A percentile compares a stretch with the other conserved stretches of the same genome.
Conservation (phyloP, 768 basidiomycete species). For the Hypsizygus marmoreus region DNA sequence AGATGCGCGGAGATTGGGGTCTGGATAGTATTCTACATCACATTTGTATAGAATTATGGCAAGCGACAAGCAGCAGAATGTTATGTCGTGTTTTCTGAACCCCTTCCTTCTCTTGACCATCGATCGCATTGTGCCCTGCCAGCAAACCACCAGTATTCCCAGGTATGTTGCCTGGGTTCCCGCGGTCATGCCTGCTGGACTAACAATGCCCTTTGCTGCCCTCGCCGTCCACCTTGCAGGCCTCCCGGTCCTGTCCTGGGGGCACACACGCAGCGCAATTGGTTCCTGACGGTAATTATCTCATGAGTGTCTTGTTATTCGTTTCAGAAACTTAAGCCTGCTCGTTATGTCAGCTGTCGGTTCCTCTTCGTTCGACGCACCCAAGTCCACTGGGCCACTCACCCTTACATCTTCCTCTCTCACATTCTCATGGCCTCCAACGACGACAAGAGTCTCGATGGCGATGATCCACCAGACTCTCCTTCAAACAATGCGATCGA, state of each 20-base stretch:
- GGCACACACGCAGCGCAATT: constrained; percentile 1
- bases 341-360: constrained; percentile 24
- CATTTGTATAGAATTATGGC: neutral
- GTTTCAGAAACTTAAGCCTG: constrained; percentile 17
- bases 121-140: constrained; percentile 8
- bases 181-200: neutral
- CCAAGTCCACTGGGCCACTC: constrained; percentile 4
- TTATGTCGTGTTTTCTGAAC: constrained; percentile 14
- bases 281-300: constrained; percentile 10
- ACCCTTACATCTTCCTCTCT: constrained; percentile 10
- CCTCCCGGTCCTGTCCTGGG: constrained; percentile 9
- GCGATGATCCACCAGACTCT: constrained; percentile 35
- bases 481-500: constrained; percentile 33
- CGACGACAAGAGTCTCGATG: constrained; percentile 32
- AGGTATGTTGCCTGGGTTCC: too few species aligned
- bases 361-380: constrained; percentile 7
- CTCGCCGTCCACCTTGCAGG: constrained; percentile 13
- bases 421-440: constrained; percentile 32
- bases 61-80: too few species aligned
- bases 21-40: neutral
- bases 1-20: constrained; percentile 7
- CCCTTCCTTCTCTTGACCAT: constrained; percentile 6
- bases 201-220: constrained; percentile 8
- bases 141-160: constrained; percentile 3
- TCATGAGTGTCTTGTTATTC: constrained; percentile 12